A percentile compares a stretch with the other conserved stretches of the same genome.
Conservation (phyloP, 495 filamentous ascomycete genomes). For the Penicillium ochrochloron region DNA sequence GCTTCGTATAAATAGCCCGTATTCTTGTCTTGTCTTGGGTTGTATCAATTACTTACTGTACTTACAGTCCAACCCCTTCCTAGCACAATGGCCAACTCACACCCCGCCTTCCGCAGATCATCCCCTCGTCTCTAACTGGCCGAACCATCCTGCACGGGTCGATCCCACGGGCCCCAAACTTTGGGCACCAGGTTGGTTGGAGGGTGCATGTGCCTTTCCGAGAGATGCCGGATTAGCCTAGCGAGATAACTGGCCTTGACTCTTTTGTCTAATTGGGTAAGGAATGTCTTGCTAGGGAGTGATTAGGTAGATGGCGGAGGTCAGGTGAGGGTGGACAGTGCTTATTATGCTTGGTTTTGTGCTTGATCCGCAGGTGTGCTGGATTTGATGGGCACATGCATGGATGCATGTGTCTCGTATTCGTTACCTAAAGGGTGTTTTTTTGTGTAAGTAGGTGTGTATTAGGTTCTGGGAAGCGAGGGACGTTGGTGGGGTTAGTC, state of each 20-base stretch:
- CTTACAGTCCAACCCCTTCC: neutral
- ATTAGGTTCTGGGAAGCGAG: neutral
- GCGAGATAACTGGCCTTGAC: too few relatives aligned
- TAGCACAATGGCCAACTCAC: neutral
- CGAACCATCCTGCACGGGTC: conserved; percentile 10
- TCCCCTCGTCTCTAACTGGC: neutral
- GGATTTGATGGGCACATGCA: too few relatives aligned
- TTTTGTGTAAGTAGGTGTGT: too few relatives aligned
- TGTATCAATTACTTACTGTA: neutral
- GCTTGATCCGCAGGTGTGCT: neutral
- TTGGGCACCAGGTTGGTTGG: neutral
- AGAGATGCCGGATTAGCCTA: neutral
- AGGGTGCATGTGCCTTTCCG: conserved; percentile 13
- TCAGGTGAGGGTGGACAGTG: conserved; percentile 1
- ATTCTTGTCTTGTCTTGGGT: neutral
- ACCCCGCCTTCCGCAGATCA: conserved; percentile 7
- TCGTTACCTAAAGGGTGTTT: neutral
- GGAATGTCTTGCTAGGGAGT: neutral
- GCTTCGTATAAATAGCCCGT: neutral
- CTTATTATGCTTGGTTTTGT: neutral
- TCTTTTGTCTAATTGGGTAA: too few relatives aligned
- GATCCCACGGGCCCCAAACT: neutral
- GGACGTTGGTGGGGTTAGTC: neutral
- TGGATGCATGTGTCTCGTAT: neutral
- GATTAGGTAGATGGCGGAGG: neutral